Percentiles rank a stretch among this genome's conserved stretches.
Evolutionary conservation across 148 eudicot species (phyloP).

Genomic region (Salicornia ramosissima): DNA sequence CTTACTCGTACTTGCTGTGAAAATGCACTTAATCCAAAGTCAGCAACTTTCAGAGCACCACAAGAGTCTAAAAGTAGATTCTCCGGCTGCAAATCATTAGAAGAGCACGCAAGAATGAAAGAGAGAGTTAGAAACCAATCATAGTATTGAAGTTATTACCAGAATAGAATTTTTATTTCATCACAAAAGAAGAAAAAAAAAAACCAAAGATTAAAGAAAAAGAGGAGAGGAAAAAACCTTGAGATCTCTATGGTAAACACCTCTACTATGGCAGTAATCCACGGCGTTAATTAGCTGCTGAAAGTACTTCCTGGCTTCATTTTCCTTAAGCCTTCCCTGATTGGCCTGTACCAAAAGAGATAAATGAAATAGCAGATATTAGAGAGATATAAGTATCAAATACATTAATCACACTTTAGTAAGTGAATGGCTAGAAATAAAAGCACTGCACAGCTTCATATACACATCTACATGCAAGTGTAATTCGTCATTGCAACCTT

Average conservation of each 20-base stretch:
- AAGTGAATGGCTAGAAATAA: background rate
- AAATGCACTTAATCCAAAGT: conserved; percentile 83
- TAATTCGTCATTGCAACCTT: background rate
- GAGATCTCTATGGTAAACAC: conserved; percentile 86
- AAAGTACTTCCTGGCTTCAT: conserved; percentile 74
- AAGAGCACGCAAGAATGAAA: background rate
- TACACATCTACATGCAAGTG: background rate
- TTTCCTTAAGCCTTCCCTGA: conserved; percentile 68
- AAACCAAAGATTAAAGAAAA: background rate
- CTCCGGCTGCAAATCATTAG: conserved; percentile 58
- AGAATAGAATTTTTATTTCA: no score
- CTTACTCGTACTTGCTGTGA: conserved; percentile 76
- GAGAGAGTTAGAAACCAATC: background rate
- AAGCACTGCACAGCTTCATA: background rate
- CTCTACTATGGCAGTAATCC: conserved; percentile 97
- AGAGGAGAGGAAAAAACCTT: conserved; percentile 40
- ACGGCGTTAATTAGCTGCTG: conserved; percentile 91
- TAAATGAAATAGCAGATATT: background rate
- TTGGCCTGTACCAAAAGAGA: conserved; percentile 41
- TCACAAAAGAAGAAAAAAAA: background rate
- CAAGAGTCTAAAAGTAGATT: conserved; percentile 71
- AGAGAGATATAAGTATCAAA: background rate
- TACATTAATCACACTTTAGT: no score
- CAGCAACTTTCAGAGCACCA: conserved; percentile 84
- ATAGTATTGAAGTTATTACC: background rate